phyloP scores from a whole-genome alignment of 2,329 filamentous ascomycete genomes.

The Fusarium sp. region DNA sequence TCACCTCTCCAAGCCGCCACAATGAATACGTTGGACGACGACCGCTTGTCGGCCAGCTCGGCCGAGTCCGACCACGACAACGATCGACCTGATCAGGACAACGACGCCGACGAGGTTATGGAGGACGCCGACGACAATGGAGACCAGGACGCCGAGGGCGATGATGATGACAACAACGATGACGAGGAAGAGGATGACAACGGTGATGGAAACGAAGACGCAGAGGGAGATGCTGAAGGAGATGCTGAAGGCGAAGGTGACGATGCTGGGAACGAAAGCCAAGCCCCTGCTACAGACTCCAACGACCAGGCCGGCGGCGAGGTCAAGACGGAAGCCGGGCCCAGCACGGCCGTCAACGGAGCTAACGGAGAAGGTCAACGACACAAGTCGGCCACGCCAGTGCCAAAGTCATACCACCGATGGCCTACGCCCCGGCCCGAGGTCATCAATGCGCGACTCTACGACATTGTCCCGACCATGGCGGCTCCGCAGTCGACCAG shows the following conservation, averaged over 20 bases:
- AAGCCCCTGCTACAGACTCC: slow-evolving; percentile 44
- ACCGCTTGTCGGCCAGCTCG: slow-evolving; percentile 45
- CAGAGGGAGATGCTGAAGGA: slow-evolving; percentile 55
- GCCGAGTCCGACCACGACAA: slow-evolving; percentile 53
- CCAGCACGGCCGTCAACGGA: slow-evolving; percentile 55
- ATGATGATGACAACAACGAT: slow-evolving; percentile 57
- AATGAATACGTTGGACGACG: slow-evolving; percentile 43
- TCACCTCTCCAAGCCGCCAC: slow-evolving; percentile 6
- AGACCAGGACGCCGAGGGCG: slow-evolving; percentile 54
- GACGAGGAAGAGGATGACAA: slow-evolving; percentile 56
- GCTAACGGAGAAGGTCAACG: slow-evolving; percentile 38
- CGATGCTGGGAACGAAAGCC: slow-evolving; percentile 53
- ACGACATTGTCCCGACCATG: slow-evolving; percentile 98
- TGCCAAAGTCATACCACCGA: slow-evolving; percentile 40
- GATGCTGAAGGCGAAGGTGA: slow-evolving; percentile 62
- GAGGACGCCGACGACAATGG: slow-evolving; percentile 64
- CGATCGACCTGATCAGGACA: slow-evolving; percentile 49
- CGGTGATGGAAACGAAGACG: slow-evolving; percentile 57
- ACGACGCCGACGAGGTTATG: slow-evolving; percentile 72
- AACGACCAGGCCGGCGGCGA: slow-evolving; percentile 58
- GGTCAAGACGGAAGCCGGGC: slow-evolving; percentile 45
- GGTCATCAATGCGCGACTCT: slow-evolving; percentile 83
- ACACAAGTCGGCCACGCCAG: slow-evolving; percentile 51
- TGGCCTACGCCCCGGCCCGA: slow-evolving; percentile 81
- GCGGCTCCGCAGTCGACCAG: slow-evolving; percentile 96